phyloP scores from a whole-genome alignment of 129 eudicot species.

The Flaveria linearis region DNA sequence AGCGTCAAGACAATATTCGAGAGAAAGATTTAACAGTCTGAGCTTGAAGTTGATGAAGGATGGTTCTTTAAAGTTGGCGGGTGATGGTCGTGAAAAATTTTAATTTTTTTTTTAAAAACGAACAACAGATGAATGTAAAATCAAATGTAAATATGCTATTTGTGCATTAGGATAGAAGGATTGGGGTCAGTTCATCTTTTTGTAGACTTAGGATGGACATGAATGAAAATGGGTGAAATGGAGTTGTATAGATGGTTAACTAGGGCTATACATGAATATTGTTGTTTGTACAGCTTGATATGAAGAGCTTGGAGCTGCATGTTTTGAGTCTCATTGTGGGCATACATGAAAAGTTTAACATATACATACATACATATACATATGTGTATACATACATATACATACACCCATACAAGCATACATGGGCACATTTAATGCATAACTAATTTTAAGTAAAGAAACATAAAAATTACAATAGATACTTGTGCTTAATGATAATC shows the following conservation, averaged over 20 bases:
- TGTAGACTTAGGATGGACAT: constrained; percentile 25
- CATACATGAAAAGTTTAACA: neutral
- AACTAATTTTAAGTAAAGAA: too few relatives aligned
- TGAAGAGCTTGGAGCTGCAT: neutral
- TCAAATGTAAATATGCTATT: constrained; percentile 11
- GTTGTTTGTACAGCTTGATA: constrained; percentile 16
- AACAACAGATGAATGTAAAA: constrained; percentile 6
- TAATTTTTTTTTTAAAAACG: neutral
- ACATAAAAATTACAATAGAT: too few relatives aligned
- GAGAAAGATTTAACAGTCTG: constrained; percentile 53
- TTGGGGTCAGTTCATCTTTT: neutral
- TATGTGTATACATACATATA: too few relatives aligned
- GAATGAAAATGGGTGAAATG: constrained; percentile 23
- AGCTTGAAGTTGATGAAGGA: constrained; percentile 56
- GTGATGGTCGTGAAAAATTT: constrained; percentile 18
- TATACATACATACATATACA: too few relatives aligned
- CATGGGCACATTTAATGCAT: too few relatives aligned
- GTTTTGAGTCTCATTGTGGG: constrained; percentile 7
- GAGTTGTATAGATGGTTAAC: constrained; percentile 22
- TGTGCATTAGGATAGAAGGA: constrained; percentile 16
- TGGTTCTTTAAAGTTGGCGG: constrained; percentile 41
- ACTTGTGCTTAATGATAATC: too few relatives aligned
- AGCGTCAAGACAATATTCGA: constrained; percentile 67
- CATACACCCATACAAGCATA: too few relatives aligned
- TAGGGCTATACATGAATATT: constrained; percentile 18